Percentiles rank a stretch among this genome's conserved stretches.
phyloP scores from a whole-genome alignment of 169 alveolate genomes.

The Ophryocystis elektroscirrha region DNA sequence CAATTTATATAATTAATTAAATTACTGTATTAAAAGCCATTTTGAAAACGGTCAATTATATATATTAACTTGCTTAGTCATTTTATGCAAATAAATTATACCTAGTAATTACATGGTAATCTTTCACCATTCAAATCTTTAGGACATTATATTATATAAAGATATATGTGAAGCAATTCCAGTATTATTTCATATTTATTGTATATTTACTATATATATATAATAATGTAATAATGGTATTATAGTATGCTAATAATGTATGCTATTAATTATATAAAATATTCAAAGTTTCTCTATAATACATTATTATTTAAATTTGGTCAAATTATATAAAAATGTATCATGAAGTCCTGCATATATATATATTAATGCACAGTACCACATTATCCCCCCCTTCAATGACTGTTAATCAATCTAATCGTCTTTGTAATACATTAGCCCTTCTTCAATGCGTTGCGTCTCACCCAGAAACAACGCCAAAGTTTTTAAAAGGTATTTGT shows the following conservation, averaged over 20 bases:
- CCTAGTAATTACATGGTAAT: neutral
- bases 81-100: neutral
- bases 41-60: neutral
- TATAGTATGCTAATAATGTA: neutral
- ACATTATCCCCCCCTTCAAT: constrained; percentile 70
- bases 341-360: neutral
- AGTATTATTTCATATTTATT: neutral
- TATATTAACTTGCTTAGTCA: neutral
- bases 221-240: neutral
- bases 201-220: neutral
- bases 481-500: constrained; percentile 56
- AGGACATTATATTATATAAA: neutral
- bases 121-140: neutral
- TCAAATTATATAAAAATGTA: neutral
- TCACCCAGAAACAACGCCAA: constrained; percentile 83
- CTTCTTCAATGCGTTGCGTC: constrained; percentile 90
- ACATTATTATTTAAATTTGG: neutral
- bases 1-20: constrained; percentile 18
- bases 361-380: constrained; percentile 32
- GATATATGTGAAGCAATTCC: neutral
- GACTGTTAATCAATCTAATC: constrained; percentile 66
- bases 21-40: too few species aligned
- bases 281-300: neutral
- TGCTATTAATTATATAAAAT: neutral
- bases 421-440: constrained; percentile 92